These are phyloP conservation scores for Endothia cerciana DNA, from an alignment of 2,329 filamentous ascomycete species.

Conservation along the genomic window DNA sequence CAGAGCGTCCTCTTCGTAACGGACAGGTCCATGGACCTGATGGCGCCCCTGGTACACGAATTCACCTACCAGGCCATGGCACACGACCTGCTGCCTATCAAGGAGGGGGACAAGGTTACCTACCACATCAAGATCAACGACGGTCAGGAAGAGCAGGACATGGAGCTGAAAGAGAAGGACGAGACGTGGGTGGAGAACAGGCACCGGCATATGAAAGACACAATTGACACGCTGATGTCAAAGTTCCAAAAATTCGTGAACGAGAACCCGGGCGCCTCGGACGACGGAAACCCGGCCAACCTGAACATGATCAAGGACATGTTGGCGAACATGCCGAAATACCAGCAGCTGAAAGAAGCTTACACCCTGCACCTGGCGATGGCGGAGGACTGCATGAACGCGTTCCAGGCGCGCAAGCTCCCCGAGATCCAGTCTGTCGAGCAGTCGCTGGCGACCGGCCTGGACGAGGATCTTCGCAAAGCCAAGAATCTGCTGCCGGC, in stretches of 20 bases:
- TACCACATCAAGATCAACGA: constrained; percentile 82
- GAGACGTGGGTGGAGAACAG: constrained; percentile 94
- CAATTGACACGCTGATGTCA: constrained; percentile 87
- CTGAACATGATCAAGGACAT: constrained; percentile 95
- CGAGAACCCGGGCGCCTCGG: constrained; percentile 76
- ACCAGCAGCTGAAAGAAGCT: constrained; percentile 91
- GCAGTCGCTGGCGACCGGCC: constrained; percentile 86
- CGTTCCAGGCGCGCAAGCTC: constrained; percentile 83
- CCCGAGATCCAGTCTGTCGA: constrained; percentile 86
- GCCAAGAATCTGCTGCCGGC: constrained; percentile 88
- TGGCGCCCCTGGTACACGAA: constrained; percentile 87
- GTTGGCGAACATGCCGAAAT: constrained; percentile 91
- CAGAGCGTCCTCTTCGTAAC: constrained; percentile 84
- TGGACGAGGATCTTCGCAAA: constrained; percentile 91
- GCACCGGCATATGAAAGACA: constrained; percentile 97
- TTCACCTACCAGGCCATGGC: constrained; percentile 99
- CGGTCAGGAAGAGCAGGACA: constrained; percentile 80
- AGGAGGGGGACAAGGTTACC: constrained; percentile 84
- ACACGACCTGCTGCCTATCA: constrained; percentile 86
- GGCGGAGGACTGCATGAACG: constrained; percentile 96
- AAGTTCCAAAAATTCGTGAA: constrained; percentile 93
- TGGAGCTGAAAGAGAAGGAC: constrained; percentile 89
- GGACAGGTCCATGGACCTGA: constrained; percentile 90
- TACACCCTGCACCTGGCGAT: constrained; percentile 95
- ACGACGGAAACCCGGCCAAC: constrained; percentile 65